A percentile compares a stretch with the other conserved stretches of the same genome.
phyloP scores from a whole-genome alignment of 257 asterid genomes.

The Paulownia fortunei region DNA sequence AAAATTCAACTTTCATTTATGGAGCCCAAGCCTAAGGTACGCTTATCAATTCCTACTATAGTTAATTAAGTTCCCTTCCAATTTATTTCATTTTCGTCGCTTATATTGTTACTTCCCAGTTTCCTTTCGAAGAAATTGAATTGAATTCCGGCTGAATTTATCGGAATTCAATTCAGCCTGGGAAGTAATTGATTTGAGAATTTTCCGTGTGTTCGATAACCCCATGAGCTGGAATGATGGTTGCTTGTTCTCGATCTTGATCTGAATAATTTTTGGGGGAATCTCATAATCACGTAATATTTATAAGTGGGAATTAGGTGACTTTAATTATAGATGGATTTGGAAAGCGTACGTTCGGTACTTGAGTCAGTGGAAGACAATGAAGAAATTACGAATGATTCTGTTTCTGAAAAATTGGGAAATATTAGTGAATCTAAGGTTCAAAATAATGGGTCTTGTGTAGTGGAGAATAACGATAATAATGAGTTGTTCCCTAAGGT shows the following conservation, averaged over 20 bases:
- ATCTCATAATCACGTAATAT: neutral
- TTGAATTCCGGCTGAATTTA: conserved; percentile 27
- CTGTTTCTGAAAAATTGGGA: conserved; percentile 28
- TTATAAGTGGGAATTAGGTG: conserved; percentile 15
- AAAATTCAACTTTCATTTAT: conserved; percentile 32
- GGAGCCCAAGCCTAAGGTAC: conserved; percentile 53
- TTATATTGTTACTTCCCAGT: conserved; percentile 19
- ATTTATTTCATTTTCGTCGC: conserved; percentile 25
- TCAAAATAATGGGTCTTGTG: conserved; percentile 44
- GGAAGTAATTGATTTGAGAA: conserved; percentile 18
- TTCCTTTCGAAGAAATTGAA: conserved; percentile 24
- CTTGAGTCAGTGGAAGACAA: conserved; percentile 57
- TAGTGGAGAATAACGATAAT: conserved; percentile 27
- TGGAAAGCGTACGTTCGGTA: conserved; percentile 48
- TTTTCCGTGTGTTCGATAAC: conserved; percentile 26
- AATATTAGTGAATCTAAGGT: conserved; percentile 39
- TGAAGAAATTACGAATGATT: conserved; percentile 39
- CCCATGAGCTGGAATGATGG: conserved; percentile 67
- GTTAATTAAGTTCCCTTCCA: conserved; percentile 24
- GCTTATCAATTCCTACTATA: conserved; percentile 40
- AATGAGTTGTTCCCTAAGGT: conserved; percentile 32
- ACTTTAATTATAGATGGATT: conserved; percentile 47
- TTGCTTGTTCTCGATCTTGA: conserved; percentile 74
- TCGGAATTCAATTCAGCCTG: conserved; percentile 31
- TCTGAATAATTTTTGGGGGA: conserved; percentile 39